Conservation (phyloP, 345 rosid species). For the Aquilaria sinensis region DNA sequence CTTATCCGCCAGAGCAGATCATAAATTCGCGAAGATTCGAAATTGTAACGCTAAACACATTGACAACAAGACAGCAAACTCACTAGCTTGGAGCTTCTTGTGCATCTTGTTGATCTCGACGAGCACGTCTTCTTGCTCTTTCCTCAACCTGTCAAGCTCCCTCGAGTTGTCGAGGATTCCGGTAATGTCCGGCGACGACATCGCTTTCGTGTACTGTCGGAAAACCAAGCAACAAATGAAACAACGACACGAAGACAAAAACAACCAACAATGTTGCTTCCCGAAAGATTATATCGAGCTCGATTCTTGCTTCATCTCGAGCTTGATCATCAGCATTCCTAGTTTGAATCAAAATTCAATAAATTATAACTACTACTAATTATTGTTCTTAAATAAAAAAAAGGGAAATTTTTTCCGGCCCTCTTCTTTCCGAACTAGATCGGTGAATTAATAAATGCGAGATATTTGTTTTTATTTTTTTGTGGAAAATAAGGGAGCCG, state of each 20-base stretch:
- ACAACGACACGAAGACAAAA: neutral
- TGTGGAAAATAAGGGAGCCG: too few relatives aligned
- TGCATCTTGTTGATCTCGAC: constrained; percentile 83
- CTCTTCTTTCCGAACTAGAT: too few relatives aligned
- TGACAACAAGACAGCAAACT: constrained; percentile 11
- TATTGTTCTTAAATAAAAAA: neutral
- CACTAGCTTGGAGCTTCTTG: constrained; percentile 73
- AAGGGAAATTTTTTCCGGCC: too few relatives aligned
- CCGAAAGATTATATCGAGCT: constrained; percentile 2
- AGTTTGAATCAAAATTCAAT: constrained; percentile 3
- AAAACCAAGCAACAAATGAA: neutral
- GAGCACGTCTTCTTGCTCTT: constrained; percentile 57
- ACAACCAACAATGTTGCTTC: constrained; percentile 6
- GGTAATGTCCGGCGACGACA: constrained; percentile 60
- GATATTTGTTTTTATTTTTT: too few relatives aligned
- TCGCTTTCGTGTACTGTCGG: constrained; percentile 11
- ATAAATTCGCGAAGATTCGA: neutral
- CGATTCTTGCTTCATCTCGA: constrained; percentile 1
- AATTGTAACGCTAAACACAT: neutral
- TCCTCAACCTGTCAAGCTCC: constrained; percentile 88
- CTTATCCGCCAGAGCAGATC: constrained; percentile 13
- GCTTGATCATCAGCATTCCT: neutral
- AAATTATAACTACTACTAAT: neutral
- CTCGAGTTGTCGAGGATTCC: constrained; percentile 68
- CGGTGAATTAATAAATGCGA: too few relatives aligned